Evolutionary conservation across 2,329 filamentous ascomycete species (phyloP), one percentile per base, ranked within the genome.

Genomic region (Diplodia seriata): DNA sequence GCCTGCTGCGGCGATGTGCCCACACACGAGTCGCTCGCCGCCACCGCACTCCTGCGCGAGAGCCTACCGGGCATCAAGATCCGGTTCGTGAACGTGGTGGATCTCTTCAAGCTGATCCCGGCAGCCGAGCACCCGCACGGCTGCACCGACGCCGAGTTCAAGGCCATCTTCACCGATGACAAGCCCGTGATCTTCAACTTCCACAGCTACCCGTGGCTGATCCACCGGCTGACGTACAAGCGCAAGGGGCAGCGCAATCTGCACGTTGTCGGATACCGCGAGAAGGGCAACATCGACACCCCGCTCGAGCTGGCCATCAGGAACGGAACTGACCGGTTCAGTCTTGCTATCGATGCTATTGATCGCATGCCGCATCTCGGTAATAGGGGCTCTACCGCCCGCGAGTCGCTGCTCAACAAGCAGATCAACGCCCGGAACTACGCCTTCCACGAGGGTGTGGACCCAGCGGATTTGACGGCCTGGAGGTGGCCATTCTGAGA

Each of bases 271-370:
- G 91, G 91, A 1, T 94, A 93, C 82, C 89, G 86, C 74, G 91
- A 94, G 82, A 93, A 94, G 85, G 91, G 91, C 56, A 94, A 93
- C 77, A 93, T 93, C 72, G 90, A 94, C 76, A 93, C 91, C 0
- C 91, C 91, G 1, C 86, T 93, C 23, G 91, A 93, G 79, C 81
- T 94, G 70, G 91, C 91, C 33, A 91, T 93, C 75, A 85, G 90
- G 69, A 94, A 94, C 79, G 85, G 89, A 73, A 91, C 90, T 0
- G 91, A 94, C 79, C 85, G 91, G 33, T 94, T 90, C 81, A 91
- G 88, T 72, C 80, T 94, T 47, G 91, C 91, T 11, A 92, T 94
- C 69, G 87, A 90, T 73, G 91, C 91, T 15, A 90, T 94, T 68
- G 90, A 93, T 73, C 85, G 86, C 70, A 85, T 92, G 73, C 82